A percentile compares a stretch with the other conserved stretches of the same genome.
phyloP scores from a whole-genome alignment of 331 rosid genomes.

The Quercus lobata region DNA sequence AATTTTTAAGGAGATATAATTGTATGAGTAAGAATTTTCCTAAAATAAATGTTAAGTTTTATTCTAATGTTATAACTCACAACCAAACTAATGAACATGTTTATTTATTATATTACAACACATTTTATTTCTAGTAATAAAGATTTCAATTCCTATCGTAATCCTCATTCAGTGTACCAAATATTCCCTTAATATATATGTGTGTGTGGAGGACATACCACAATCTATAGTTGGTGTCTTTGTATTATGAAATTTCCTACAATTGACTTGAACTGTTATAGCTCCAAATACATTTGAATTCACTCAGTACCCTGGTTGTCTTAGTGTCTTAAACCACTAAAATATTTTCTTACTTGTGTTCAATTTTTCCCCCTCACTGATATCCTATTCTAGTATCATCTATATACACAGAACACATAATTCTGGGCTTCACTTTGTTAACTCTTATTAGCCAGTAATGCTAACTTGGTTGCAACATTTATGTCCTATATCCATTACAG shows the following conservation, averaged over 20 bases:
- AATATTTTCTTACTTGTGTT: not conserved
- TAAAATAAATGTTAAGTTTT: too few species aligned
- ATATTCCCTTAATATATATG: not conserved
- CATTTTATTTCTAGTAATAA: too few species aligned
- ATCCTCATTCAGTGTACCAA: too few species aligned
- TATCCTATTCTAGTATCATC: not conserved
- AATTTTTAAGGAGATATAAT: too few species aligned
- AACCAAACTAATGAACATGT: too few species aligned
- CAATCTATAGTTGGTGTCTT: not conserved
- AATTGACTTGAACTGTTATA: not conserved
- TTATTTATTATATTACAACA: too few species aligned
- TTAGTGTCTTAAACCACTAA: not conserved
- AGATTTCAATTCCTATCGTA: too few species aligned
- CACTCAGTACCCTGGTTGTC: not conserved
- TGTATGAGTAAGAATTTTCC: too few species aligned
- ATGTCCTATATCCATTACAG: constrained; percentile 30
- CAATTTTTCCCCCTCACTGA: not conserved
- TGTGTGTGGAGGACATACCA: not conserved
- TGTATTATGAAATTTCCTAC: not conserved
- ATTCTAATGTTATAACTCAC: too few species aligned
- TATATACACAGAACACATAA: not conserved
- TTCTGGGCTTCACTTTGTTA: not conserved
- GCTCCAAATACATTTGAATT: not conserved
- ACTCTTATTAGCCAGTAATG: constrained; percentile 1
- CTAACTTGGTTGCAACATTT: constrained; percentile 16